Base-by-base conservation (phyloP, 257 asterid genomes). In the Agastache rugosa region DNA sequence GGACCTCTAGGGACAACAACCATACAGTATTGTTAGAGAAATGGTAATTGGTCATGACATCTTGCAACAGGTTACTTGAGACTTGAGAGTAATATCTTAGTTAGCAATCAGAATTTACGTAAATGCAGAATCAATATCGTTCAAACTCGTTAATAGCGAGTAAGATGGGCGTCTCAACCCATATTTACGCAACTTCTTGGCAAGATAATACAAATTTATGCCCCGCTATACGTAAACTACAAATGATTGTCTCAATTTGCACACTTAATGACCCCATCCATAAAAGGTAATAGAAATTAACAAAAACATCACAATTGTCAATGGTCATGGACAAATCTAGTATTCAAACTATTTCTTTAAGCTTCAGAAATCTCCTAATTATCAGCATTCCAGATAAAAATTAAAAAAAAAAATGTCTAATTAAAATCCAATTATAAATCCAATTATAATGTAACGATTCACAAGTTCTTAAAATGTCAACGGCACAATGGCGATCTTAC, bases 381-480 rank as follows among this genome's bases (percentile, higher is more conserved):
- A 53, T 25, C 29, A 22, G 37, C 34, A 62, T 62, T 63, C 72
- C 70, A 53, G 29, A 75, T 11, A n/a, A 37, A 35, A n/a, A 29
- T 29, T n/a, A n/a, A n/a, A n/a, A 34, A 5, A 50, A 4, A 44
- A 2, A 1, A 11, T 11, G 15, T 61, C 59, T 44, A 63, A 74
- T 34, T 20, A 14, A 67, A 55, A 39, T 39, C 47, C 64, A 23
- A 41, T 48, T 27, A 34, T 35, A 67, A 55, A 39, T 39, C 47
- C 64, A 23, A 41, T 48, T 27, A 34, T 35, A 14, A 60, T 34
- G 19, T 17, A 71, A 72, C 23, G 41, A 50, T 58, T 73, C 51
- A 29, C 61, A 42, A 34, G 41, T 25, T 76, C 51, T 65, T 68
- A 4, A 4, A 74, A 58, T 60, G 48, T 39, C 54, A 79, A 69